phyloP scores from a whole-genome alignment of 371 early-diverging fungal genomes.

The Batkoa obscura region DNA sequence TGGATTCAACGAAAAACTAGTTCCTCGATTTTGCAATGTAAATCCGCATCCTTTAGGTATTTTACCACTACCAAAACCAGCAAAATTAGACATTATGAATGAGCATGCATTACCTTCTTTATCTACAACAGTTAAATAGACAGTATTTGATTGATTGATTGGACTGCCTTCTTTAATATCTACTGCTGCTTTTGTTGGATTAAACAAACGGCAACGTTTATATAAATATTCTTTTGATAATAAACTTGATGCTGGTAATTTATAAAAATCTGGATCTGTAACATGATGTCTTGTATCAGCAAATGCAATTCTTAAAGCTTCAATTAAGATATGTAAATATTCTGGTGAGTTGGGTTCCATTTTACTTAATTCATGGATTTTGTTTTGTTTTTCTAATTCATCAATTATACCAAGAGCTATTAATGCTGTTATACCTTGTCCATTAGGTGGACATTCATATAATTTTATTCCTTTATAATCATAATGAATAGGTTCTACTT shows the following conservation, averaged over 20 bases:
- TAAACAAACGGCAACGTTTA: conserved; percentile 31
- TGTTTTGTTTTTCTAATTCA: conserved; percentile 22
- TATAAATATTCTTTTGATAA: conserved; percentile 35
- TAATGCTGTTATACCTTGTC: conserved; percentile 50
- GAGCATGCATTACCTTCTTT: conserved; percentile 65
- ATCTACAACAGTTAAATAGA: conserved; percentile 59
- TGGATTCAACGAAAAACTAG: conserved; percentile 39
- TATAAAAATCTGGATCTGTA: conserved; percentile 40
- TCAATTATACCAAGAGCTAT: conserved; percentile 53
- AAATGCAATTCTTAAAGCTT: conserved; percentile 52
- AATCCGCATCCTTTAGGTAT: conserved; percentile 48
- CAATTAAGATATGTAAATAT: conserved; percentile 45
- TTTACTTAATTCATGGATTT: conserved; percentile 14
- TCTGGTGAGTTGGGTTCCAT: conserved; percentile 33
- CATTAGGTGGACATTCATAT: conserved; percentile 63
- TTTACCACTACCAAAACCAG: conserved; percentile 32
- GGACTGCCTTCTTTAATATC: conserved; percentile 35
- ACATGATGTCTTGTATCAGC: conserved; percentile 47
- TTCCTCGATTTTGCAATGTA: conserved; percentile 53
- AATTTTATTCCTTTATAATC: conserved; percentile 37
- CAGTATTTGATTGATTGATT: conserved; percentile 40
- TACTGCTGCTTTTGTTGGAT: conserved; percentile 22
- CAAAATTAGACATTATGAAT: conserved; percentile 44
- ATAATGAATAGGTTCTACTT: conserved; percentile 38
- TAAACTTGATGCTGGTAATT: conserved; percentile 25